Base-by-base conservation (phyloP, 2,329 filamentous ascomycete species). In the Diaporthe amygdali region DNA sequence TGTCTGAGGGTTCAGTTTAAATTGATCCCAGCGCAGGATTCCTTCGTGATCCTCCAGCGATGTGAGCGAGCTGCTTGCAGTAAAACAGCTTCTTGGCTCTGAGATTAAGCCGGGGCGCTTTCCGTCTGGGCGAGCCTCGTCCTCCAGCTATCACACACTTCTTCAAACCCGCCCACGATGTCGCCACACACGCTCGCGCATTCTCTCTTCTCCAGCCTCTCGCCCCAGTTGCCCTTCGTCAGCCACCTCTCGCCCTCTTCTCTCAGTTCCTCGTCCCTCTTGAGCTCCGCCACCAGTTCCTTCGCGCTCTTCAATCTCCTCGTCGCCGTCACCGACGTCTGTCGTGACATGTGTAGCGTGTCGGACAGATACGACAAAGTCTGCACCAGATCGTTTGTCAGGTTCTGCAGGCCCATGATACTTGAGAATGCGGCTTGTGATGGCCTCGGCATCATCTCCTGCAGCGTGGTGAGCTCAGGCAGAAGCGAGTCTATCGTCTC, bases 151-250 rank as follows among this genome's bases (percentile, higher is more conserved):
- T 95, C 92, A 82, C 95, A 98, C 1, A 96, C 91, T 78, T 95
- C 92, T 81, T 98, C 96, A 78, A 99, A 98, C 0, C 96, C 96
- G 55, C 92, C 92, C 41, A 98, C 92, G 1, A 99, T 95, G 72
- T 97, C 94, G 5, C 91, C 88, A 81, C 96, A 98, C 17, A 96
- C 93, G 27, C 87, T 88, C 9, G 93, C 94, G 73, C 95, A 97
- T 80, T 97, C 95, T 68, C 96, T 89, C 68, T 90, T 91, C 74
- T 89, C 86, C 44, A 98, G 81, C 68, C 93, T 88, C 75, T 92
- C 90, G 63, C 95, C 90, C 95, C 96, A 98, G 76, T 94, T 93
- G 8, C 94, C 94, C 46, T 89, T 89, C 71, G 92, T 90, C 56
- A 99, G 89, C 91, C 94, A 97, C 69, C 90, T 85, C 74, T 94